phyloP scores from a whole-genome alignment of 495 filamentous ascomycete genomes.

The Daldinia concentrica region DNA sequence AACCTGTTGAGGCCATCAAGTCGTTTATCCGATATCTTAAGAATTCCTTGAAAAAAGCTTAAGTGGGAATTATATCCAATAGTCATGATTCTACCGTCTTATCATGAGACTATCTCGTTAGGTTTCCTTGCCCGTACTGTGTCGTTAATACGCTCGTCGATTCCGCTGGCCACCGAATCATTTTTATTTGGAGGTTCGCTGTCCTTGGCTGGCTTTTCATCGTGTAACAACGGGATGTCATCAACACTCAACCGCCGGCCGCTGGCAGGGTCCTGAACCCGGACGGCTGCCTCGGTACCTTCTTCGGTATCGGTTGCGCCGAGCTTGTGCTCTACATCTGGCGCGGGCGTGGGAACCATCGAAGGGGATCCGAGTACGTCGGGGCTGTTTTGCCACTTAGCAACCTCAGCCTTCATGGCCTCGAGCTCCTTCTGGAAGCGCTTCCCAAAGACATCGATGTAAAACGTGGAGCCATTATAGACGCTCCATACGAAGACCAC shows the following conservation, averaged over 20 bases:
- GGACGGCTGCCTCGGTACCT: constrained; percentile 34
- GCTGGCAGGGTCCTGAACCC: constrained; percentile 40
- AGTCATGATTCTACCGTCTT: neutral
- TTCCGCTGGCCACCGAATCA: constrained; percentile 48
- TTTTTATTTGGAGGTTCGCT: neutral
- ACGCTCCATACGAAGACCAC: constrained; percentile 88
- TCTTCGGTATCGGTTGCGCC: constrained; percentile 29
- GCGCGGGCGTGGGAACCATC: constrained; percentile 47
- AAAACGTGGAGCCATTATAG: constrained; percentile 95
- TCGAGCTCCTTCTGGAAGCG: constrained; percentile 97
- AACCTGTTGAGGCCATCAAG: neutral
- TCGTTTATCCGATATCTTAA: neutral
- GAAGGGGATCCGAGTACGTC: constrained; percentile 55
- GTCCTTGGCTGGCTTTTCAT: constrained; percentile 49
- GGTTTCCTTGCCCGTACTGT: constrained; percentile 55
- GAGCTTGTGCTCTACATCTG: constrained; percentile 18
- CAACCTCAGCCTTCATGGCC: constrained; percentile 85
- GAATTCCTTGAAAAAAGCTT: neutral
- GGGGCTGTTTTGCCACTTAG: constrained; percentile 79
- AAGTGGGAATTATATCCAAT: neutral
- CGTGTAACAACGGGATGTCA: constrained; percentile 64
- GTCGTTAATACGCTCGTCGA: constrained; percentile 53
- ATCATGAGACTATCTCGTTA: constrained; percentile 18
- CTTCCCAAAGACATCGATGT: constrained; percentile 96
- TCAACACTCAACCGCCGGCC: constrained; percentile 55